Base-by-base conservation (phyloP, 495 filamentous ascomycete genomes). In the Penicillium bialowiezense region DNA sequence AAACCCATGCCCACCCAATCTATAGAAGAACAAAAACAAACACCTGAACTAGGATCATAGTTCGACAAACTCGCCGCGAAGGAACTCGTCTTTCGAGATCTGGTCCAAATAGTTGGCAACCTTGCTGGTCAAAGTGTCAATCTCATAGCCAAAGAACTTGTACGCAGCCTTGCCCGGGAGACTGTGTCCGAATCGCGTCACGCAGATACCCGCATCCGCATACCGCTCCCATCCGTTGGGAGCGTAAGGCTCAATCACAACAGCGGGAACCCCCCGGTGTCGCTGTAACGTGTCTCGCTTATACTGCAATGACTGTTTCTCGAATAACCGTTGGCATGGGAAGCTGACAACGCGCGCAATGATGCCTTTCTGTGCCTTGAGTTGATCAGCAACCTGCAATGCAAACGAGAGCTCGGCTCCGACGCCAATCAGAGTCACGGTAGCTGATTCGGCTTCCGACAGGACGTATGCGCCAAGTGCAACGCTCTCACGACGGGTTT, bases 161-260 rank as follows among this genome's bases (percentile, higher is more conserved):
- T 82, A 83, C 3, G 71, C 74, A 4, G 68, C 72, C 50, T 71
- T 68, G 0, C 76, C 73, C 7, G 80, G 80, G 46, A 82, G 56
- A 53, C 68, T 73, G 31, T 68, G 63, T 0, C 76, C 75, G 51
- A 81, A 83, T 0, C 67, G 58, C 14, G 55, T 69, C 54, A 83
- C 64, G 17, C 55, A 71, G 41, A 74, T 64, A 3, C 68, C 72
- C 2, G 78, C 79, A 68, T 81, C 69, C 1, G 80, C 78, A 57
- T 81, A 82, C 10, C 80, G 64, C 59, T 83, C 80, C 78, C 78
- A 83, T 12, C 80, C 78, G 41, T 77, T 79, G 0, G 68, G 67
- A 1, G 73, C 68, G 59, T 78, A 82, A 0, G 80, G 71, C 64
- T 82, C 79, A 41, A 82, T 74, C 1, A 79, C 71, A 1, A 82